These are phyloP conservation scores for Coniochaeta hoffmannii DNA, from an alignment of 2,329 filamentous ascomycete genomes.

Conservation along the genomic window DNA sequence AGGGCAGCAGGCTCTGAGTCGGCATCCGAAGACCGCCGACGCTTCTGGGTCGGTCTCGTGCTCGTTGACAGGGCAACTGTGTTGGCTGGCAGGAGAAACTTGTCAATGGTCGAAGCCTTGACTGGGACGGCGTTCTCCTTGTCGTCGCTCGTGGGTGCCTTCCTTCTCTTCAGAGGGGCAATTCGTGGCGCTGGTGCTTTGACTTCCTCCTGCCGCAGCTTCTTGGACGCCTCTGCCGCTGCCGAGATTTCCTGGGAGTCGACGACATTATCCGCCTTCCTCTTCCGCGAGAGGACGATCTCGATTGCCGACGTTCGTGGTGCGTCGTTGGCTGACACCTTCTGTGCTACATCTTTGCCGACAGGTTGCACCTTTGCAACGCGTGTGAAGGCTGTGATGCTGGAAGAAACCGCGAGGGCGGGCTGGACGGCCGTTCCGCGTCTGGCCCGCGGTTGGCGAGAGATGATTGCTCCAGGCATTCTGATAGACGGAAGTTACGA, in stretches of 20 bases:
- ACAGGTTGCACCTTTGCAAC: conserved; percentile 33
- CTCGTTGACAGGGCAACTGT: neutral
- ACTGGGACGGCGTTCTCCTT: conserved; percentile 4
- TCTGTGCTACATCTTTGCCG: conserved; percentile 17
- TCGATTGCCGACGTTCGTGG: conserved; percentile 19
- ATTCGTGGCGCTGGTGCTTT: neutral
- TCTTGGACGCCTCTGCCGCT: neutral
- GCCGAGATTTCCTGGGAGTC: conserved; percentile 18
- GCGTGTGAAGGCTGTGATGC: conserved; percentile 37
- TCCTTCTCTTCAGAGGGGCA: conserved; percentile 19
- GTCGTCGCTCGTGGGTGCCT: conserved; percentile 13
- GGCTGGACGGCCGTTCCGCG: conserved; percentile 12
- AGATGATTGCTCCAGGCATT: conserved; percentile 17
- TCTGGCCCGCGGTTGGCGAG: conserved; percentile 13
- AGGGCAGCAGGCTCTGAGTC: conserved; percentile 22
- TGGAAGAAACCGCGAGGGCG: conserved; percentile 11
- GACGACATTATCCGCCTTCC: conserved; percentile 26
- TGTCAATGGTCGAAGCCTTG: conserved; percentile 1
- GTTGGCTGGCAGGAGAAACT: neutral
- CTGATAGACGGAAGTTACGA: conserved; percentile 4
- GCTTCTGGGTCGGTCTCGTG: conserved; percentile 9
- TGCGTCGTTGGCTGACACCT: conserved; percentile 27
- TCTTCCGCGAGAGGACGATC: conserved; percentile 25
- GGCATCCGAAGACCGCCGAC: conserved; percentile 11
- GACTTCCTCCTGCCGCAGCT: neutral